Base-by-base conservation (phyloP, 305 asterid genomes). In the Fraxinus paxiana region DNA sequence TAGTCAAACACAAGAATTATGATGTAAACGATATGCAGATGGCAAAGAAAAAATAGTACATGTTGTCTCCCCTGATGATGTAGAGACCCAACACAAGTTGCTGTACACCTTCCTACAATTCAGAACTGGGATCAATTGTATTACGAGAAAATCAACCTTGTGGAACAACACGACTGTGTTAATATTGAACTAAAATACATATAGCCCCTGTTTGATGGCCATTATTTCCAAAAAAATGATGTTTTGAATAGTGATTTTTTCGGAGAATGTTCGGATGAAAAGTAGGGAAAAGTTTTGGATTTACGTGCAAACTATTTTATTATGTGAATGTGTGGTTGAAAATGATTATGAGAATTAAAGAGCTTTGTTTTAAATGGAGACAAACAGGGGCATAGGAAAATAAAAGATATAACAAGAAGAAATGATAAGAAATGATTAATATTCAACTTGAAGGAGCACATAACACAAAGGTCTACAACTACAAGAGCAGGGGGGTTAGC, bases 11-110 rank as follows among this genome's bases (percentile, higher is more conserved):
- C 5, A 46, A 46, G 18, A 13, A 46, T 38, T 20, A 1, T 5
- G 10, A 41, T 24, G 20, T 30, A 22, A 75, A 15, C 6, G 63
- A 75, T 13, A 1, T 13, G 24, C 20, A 10, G 38, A 38, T 75
- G 13, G 31, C 30, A 18, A 75, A 12, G 78, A 24, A 43, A 74
- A 75, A 22, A 0, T 30, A 10, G 17, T 92, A 96, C 99, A 94
- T 96, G 92, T 96, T 96, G 80, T 96, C 99, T 18, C 98, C 99
- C 75, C 99, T 90, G 72, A 96, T 96, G 88, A 96, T 94, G 92
- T 94, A 96, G 79, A 96, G 97, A 77, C 99, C 99, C 89, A 96
- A 88, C 73, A 94, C 99, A 76, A 94, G 97, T 83, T 96, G 99
- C 76, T 96, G 99, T 26, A 96, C 99, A n/a, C 99, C 99, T 88